Evolutionary conservation across 495 filamentous ascomycete species (phyloP), one percentile per base, ranked within the genome.

Genomic region (Podospora appendiculata): DNA sequence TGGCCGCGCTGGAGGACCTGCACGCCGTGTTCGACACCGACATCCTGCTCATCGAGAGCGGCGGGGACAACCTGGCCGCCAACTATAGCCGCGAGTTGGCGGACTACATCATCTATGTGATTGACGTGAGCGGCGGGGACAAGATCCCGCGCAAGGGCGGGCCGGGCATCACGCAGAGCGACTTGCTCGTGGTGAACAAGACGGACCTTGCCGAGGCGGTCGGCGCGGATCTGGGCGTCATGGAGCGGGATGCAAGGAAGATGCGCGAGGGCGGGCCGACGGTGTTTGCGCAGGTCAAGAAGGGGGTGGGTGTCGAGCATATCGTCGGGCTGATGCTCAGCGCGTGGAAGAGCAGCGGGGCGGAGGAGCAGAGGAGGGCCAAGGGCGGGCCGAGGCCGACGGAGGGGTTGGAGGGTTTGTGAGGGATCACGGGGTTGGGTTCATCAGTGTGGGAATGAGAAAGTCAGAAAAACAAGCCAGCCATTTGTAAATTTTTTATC

Each of bases 101-200:
- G 3, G 93, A 98, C 68, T 98, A 86, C 66, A 98, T 97, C 64
- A 82, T 98, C 66, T 98, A 98, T 64, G 93, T 98, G 18, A 97
- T 98, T 57, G 93, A 98, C 69, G 93, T 98, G 8, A 84, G 82
- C 45, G 93, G 93, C n/a, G 93, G 93, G 4, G 93, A 98, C 64
- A 98, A 98, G 75, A 84, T 98, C 44, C 93, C 93, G 0, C 72
- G 94, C 8, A 98, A 98, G 74, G 93, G 94, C 18, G 93, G 93
- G 6, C 93, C 93, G 8, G 94, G 93, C 0, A 98, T 98, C 60
- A 98, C 93, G 39, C 90, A 95, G 68, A 88, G 83, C 45, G 93
- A 98, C 66, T 64, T 97, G 67, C 65, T 98, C 52, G 79, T 98
- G 4, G 86, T 98, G 8, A 98, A 98, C 64, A 98, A 98, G 82